Evolutionary conservation across 208 protist species (phyloP), one percentile per base, ranked within the genome.

Genomic region (Porcisia deanei): DNA sequence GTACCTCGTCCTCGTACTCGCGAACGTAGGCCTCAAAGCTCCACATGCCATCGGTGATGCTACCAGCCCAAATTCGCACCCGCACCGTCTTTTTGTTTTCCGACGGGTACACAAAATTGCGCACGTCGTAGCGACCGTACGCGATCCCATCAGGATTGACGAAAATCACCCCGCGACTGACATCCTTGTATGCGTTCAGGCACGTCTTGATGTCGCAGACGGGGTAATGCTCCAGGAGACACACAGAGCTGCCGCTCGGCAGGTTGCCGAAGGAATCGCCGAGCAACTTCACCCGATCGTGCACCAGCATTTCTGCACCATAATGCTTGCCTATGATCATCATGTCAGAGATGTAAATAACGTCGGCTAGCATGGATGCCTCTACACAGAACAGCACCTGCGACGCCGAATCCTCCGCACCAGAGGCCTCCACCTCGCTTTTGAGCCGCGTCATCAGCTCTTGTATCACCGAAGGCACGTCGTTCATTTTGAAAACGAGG

Each of bases 331-430:
- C 90, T 20, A 96, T 55, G 41, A 89, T 41, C 77, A 96, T 87
- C 77, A 96, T 82, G 73, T 96, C 92, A 2, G 89, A 91, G 55
- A 96, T 89, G 84, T 96, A 94, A 10, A 96, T 82, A n/a, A 80
- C 70, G 65, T 85, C 77, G 16, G 89, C 70, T 20, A 86, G 65
- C 82, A 94, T 87, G 22, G 87, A 86, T 6, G 90, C 92, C 77
- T 96, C 90, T 43, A 96, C 79, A 60, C 87, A 94, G 79, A 96
- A 94, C 25, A 85, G 71, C 18, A 83, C 25, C 22, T 34, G 52
- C n/a, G 41, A 55, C 12, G 71, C 43, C 2, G 79, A 73, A 47
- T 76, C 65, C 39, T 66, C 60, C 10, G 54, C 68, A n/a, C 47
- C 61, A 22, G 68, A 37, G 1, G 77, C 69, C 2, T 79, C 75